Conservation (phyloP, 352 stramenopile genomes). For the Phytophthora palmivora region DNA sequence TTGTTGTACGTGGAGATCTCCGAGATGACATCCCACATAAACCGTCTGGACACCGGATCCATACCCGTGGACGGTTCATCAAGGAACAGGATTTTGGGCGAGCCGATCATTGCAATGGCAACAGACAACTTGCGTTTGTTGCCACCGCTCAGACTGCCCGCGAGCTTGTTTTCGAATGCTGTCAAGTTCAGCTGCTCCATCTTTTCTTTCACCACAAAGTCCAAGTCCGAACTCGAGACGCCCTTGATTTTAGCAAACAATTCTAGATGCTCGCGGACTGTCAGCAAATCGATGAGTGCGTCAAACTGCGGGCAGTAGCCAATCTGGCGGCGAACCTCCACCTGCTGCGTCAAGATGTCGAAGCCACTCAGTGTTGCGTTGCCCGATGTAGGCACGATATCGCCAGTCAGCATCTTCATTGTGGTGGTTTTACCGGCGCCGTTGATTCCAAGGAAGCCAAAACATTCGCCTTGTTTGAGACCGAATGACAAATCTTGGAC, state of each 20-base stretch:
- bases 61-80: slow-evolving; percentile 94
- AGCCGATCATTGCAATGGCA: slow-evolving; percentile 93
- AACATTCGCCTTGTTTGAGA: slow-evolving; percentile 87
- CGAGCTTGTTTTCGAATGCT: slow-evolving; percentile 76
- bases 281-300: slow-evolving; percentile 80
- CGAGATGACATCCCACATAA: slow-evolving; percentile 95
- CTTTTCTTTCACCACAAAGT: slow-evolving; percentile 40
- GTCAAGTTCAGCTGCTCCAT: slow-evolving; percentile 79
- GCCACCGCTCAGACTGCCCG: slow-evolving; percentile 77
- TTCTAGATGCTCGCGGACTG: slow-evolving; percentile 81
- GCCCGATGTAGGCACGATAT: slow-evolving; percentile 48
- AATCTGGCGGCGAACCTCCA: slow-evolving; percentile 36
- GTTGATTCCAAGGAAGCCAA: slow-evolving; percentile 93
- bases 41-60: slow-evolving; percentile 94
- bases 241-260: slow-evolving; percentile 90
- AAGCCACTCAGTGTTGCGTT: slow-evolving; percentile 51
- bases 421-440: slow-evolving; percentile 94
- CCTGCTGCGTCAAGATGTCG: slow-evolving; percentile 64
- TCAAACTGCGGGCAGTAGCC: slow-evolving; percentile 92
- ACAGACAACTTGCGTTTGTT: slow-evolving; percentile 94
- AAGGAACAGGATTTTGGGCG: slow-evolving; percentile 91
- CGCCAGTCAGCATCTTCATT: slow-evolving; percentile 92
- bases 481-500: slow-evolving; percentile 79
- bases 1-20: slow-evolving; percentile 77
- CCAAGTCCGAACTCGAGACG: slow-evolving; percentile 33